Evolutionary conservation across 2,329 filamentous ascomycete species (phyloP).

Genomic region (Aspergillus novoparasiticus): DNA sequence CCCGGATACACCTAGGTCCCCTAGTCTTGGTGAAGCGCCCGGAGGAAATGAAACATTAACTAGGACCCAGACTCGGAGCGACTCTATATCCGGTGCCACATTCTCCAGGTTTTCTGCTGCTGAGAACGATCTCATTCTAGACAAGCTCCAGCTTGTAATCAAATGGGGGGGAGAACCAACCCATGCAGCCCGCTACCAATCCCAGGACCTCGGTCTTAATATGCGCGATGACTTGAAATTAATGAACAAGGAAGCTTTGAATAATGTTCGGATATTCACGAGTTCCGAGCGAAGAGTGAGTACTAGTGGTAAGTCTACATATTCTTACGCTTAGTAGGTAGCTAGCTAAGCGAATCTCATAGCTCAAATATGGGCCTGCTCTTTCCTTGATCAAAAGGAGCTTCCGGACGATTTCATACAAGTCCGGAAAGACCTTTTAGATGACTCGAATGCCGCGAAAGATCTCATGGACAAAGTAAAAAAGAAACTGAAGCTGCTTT

Average conservation of each 20-base stretch:
- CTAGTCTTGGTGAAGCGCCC: conserved; percentile 20
- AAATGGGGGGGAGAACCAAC: conserved; percentile 99
- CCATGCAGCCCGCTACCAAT: conserved; percentile 93
- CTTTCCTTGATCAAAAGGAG: conserved; percentile 86
- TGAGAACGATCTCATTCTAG: conserved; percentile 88
- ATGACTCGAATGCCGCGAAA: conserved; percentile 97
- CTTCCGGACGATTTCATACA: conserved; percentile 83
- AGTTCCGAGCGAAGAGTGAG: conserved; percentile 94
- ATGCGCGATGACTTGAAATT: conserved; percentile 94
- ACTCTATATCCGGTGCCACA: conserved; percentile 86
- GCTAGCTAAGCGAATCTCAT: conserved; percentile 13
- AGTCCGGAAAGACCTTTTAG: conserved; percentile 89
- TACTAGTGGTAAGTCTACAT: conserved; percentile 63
- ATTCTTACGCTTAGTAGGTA: conserved; percentile 3
- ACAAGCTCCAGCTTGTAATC: conserved; percentile 96
- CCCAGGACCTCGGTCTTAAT: conserved; percentile 90
- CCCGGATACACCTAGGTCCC: conserved; percentile 26
- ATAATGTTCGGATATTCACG: conserved; percentile 92
- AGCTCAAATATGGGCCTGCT: conserved; percentile 91
- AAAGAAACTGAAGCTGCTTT: conserved; percentile 93
- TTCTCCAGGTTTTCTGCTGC: conserved; percentile 92
- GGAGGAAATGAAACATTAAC: conserved; percentile 39
- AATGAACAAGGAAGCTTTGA: conserved; percentile 87
- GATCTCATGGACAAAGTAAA: conserved; percentile 99
- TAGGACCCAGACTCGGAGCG: conserved; percentile 66